Base-by-base conservation (phyloP, 495 filamentous ascomycete species). In the Parachaetomium inaequale region DNA sequence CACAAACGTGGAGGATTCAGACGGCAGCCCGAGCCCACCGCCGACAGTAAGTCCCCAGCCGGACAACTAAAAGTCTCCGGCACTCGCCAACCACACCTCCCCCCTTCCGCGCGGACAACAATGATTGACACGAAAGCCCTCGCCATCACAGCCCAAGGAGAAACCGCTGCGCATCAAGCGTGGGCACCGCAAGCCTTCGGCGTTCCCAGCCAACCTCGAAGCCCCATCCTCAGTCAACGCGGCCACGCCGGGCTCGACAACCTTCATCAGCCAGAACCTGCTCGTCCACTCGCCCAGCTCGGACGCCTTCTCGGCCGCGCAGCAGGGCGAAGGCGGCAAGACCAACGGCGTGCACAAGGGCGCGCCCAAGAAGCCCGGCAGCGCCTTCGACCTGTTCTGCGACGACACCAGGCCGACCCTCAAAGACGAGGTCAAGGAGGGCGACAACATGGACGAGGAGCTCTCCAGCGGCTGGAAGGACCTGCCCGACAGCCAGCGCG, bases 111-210 rank as follows among this genome's bases (percentile, higher is more conserved):
- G 29, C 65, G 61, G 49, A 66, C 62, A 60, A 55, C 55, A 50
- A 67, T 26, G 63, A 60, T 73, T 63, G 66, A 65, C 50, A 70
- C 65, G 40, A 61, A 55, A 53, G 40, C 31, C 64, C 19, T 34
- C 60, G 21, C 43, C 47, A 53, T 31, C 47, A 64, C 70, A 96
- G 91, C 91, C 91, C 17, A 87, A 93, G 76, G 92, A 96, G 73
- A 93, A 94, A 64, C 93, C 93, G 17, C 81, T 96, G 54, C 89
- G 93, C 59, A 86, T 87, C 32, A 97, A 97, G 80, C 88, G 92
- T 50, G 87, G 88, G 34, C 88, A 84, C 58, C 71, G 82, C 36
- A 84, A 84, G 71, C 76, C 80, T 25, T 79, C 78, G 53, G 72
- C 78, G 19, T 70, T 81, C 26, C 65, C 72, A 2, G 42, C 42